Evolutionary conservation across 495 filamentous ascomycete genomes (phyloP), one percentile per base, ranked within the genome.

Genomic region (Stereocaulon alpinum): DNA sequence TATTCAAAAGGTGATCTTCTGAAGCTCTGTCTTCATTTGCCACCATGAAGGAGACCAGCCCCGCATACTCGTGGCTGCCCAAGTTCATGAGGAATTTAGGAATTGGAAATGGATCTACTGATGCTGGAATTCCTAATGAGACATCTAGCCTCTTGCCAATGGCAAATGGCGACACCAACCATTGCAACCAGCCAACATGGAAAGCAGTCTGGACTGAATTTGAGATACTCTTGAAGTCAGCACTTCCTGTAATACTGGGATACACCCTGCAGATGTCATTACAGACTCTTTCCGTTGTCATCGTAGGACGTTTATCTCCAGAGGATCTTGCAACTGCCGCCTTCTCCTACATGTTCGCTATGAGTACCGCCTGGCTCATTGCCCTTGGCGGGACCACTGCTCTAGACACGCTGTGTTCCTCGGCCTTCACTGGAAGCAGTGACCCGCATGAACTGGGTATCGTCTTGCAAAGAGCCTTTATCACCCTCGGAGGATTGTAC

Each of bases 301-400:
- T 95, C 17, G 88, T 89, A 20, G 91, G 91, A 22, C 82, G 89
- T 11, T 75, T 88, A 10, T 89, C 86, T 2, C 87, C 91, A 0
- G 83, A 92, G 68, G 82, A 89, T 20, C 75, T 96, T 10, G 86
- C 91, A 2, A 87, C 87, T 0, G 86, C 87, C 6, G 90, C 91
- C 10, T 95, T 95, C 71, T 86, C 86, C 0, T 89, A 92, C 72
- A 91, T 95, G 91, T 96, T 95, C 62, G 91, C 91, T 43, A 88
- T 90, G 85, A 82, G 88, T 12, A 92, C 88, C 1, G 91, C 80
- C 1, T 95, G 91, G 91, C 77, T 96, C 54, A 87, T 96, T 65
- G 91, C 85, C 0, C 76, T 96, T 4, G 91, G 91, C n/a, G 91
- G 91, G 6, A 92, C 90, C 2, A 96, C 89, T 1, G 91, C 91